Base-by-base conservation (phyloP, 352 stramenopile genomes). In the Thalassiosira oceanica region DNA sequence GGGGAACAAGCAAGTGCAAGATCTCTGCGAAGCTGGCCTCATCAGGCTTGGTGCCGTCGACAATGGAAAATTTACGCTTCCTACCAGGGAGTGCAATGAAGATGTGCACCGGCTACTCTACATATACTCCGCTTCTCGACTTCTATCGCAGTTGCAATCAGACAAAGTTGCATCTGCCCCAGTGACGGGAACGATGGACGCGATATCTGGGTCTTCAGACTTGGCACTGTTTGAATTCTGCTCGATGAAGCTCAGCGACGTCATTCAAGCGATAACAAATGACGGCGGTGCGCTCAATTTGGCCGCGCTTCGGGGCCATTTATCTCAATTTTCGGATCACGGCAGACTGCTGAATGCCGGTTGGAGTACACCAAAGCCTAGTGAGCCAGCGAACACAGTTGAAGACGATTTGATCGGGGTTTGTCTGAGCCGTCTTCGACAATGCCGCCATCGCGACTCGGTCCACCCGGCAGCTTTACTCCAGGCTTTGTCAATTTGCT, bases 211-310 rank as follows among this genome's bases (percentile, higher is more conserved):
- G 27, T 10, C 35, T 62, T 61, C 5, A 36, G 69, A 27, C 2
- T 56, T 16, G n/a, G n/a, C n/a, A n/a, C n/a, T n/a, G n/a, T n/a
- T n/a, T n/a, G 26, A 67, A 37, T 74, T 80, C 28, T 80, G 70
- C 27, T 68, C 70, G 37, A 63, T 71, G 62, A 48, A 58, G 31
- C 15, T 67, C 11, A 27, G 29, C 13, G 31, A 65, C 18, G 24
- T 43, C 23, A 15, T 73, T 18, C 36, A 37, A 16, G 70, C 61
- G 29, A 57, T 74, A 10, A 24, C 70, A 29, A 43, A 71, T 49
- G 58, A 28, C 35, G 26, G 49, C 16, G 24, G 46, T n/a, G 28
- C 16, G n/a, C 33, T 41, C 29, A 57, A 26, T 41, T 27, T 54
- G 35, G 49, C 41, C 46, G 33, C 61, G 24, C 64, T 79, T 52